A percentile compares a stretch with the other conserved stretches of the same genome.
Evolutionary conservation across 2,329 filamentous ascomycete species (phyloP).

Genomic region (Penicillium capsulatum): DNA sequence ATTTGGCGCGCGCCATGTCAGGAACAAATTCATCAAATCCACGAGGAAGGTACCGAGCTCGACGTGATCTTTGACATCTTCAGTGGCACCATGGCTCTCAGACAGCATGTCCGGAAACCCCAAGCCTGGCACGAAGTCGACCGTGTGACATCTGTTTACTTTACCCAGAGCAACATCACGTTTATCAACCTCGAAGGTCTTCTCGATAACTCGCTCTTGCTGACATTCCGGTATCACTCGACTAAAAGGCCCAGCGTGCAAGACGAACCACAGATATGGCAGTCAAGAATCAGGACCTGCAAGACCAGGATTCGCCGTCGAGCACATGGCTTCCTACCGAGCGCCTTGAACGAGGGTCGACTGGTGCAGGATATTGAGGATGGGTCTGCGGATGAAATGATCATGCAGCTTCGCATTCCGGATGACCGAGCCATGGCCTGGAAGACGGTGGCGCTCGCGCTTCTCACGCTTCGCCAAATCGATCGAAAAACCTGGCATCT

Average conservation of each 20-base stretch:
- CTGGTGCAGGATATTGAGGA: conserved; percentile 21
- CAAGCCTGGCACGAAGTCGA: conserved; percentile 1
- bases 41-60: conserved; percentile 18
- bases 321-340: conserved; percentile 17
- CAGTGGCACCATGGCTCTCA: conserved; percentile 18
- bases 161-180: conserved; percentile 17
- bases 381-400: conserved; percentile 15
- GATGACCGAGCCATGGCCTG: conserved; percentile 20
- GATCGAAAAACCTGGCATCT: conserved; percentile 19
- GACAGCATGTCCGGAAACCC: conserved; percentile 18
- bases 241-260: conserved; percentile 5
- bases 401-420: conserved; percentile 24
- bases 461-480: conserved; percentile 26
- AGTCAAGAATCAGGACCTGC: neutral
- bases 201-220: conserved; percentile 25
- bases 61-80: conserved; percentile 26
- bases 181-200: conserved; percentile 30
- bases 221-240: conserved; percentile 19
- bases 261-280: neutral
- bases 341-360: conserved; percentile 11
- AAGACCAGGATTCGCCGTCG: conserved; percentile 20
- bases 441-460: conserved; percentile 29
- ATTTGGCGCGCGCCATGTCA: conserved; percentile 12
- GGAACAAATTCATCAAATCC: conserved; percentile 15
- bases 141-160: conserved; percentile 8